Conservation (phyloP, 345 rosid genomes). For the Moricandia arvensis region DNA sequence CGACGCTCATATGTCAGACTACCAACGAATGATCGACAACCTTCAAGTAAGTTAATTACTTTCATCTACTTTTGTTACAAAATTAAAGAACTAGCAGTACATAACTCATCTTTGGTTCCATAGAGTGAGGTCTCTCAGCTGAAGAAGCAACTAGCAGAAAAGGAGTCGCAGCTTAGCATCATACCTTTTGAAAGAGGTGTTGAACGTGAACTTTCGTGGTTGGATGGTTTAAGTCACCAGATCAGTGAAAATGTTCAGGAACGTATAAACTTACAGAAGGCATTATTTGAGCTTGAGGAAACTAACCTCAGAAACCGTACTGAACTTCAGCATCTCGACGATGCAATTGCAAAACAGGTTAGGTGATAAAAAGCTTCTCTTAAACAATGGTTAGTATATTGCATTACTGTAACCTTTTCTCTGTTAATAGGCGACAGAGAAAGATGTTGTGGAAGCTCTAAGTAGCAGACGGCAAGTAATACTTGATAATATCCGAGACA, state of each 20-base stretch:
- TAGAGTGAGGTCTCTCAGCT: conserved; percentile 79
- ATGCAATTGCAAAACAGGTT: conserved; percentile 85
- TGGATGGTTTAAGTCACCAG: conserved; percentile 84
- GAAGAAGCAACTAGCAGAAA: conserved; percentile 84
- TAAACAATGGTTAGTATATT: background rate
- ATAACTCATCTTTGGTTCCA: conserved; percentile 31
- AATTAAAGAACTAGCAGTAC: background rate
- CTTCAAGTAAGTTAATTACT: conserved; percentile 62
- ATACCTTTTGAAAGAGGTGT: conserved; percentile 73
- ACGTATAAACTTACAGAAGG: conserved; percentile 90
- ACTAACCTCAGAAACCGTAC: conserved; percentile 65
- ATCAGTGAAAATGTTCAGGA: conserved; percentile 95
- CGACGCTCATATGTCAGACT: conserved; percentile 85
- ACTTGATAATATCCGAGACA: conserved; percentile 95
- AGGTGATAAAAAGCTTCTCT: background rate
- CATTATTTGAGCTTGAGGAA: conserved; percentile 91
- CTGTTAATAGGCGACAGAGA: conserved; percentile 54
- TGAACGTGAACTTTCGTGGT: conserved; percentile 84
- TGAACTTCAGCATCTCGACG: conserved; percentile 87
- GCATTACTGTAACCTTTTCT: conserved; percentile 15
- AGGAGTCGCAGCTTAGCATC: conserved; percentile 70
- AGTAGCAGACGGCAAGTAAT: conserved; percentile 79
- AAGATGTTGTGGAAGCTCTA: conserved; percentile 59
- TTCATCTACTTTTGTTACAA: background rate
- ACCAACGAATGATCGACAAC: conserved; percentile 93